Evolutionary conservation across 2,329 filamentous ascomycete genomes (phyloP).

Genomic region (Aschersonia sp.): DNA sequence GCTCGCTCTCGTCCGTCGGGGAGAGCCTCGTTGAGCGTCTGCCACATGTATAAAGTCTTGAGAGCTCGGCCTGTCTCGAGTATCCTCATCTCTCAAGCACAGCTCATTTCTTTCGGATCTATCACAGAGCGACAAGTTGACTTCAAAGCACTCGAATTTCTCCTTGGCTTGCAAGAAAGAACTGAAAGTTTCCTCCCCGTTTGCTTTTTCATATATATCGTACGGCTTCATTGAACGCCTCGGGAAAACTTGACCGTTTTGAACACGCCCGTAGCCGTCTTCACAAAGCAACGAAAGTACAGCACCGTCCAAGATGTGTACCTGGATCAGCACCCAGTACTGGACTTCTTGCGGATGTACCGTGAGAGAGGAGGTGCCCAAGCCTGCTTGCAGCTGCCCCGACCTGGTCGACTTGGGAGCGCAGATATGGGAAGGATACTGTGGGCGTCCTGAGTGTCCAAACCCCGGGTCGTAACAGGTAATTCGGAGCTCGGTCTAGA

Average conservation of each 20-base stretch:
- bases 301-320: conserved; percentile 13
- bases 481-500: too few species aligned
- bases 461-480: conserved; percentile 10
- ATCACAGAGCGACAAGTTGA: too few species aligned
- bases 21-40: background rate
- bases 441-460: conserved; percentile 15
- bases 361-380: conserved; percentile 7
- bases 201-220: too few species aligned
- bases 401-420: conserved; percentile 12
- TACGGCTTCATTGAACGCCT: background rate
- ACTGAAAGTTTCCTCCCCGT: too few species aligned
- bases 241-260: background rate
- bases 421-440: conserved; percentile 18
- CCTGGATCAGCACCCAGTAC: conserved; percentile 16
- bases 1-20: background rate
- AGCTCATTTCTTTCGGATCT: background rate
- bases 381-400: conserved; percentile 16
- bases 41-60: background rate
- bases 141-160: too few species aligned
- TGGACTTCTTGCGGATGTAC: conserved; percentile 19
- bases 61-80: background rate
- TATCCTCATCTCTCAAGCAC: background rate
- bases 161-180: too few species aligned
- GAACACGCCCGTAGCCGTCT: background rate
- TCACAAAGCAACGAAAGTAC: background rate